phyloP scores from a whole-genome alignment of 306 rosid species.

The Malus orientalis region DNA sequence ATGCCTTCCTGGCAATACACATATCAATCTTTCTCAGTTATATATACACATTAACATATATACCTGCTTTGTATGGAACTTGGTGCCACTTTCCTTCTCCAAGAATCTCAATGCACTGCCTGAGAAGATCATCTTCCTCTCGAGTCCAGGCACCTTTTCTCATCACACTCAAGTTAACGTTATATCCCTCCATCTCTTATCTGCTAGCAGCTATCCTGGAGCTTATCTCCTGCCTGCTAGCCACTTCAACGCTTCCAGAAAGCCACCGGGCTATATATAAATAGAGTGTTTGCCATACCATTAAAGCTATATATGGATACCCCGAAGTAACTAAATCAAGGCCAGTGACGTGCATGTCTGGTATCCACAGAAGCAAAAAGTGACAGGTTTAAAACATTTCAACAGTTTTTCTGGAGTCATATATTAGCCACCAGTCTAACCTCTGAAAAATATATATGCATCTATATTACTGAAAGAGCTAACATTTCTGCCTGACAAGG shows the following conservation, averaged over 20 bases:
- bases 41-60: not conserved
- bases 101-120: constrained; percentile 2
- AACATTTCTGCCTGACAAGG: not conserved
- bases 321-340: no score
- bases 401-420: not conserved
- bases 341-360: not conserved
- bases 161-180: not conserved
- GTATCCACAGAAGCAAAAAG: not conserved
- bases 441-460: no score
- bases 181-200: not conserved
- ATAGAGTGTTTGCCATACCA: not conserved
- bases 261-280: not conserved
- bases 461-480: not conserved
- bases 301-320: no score
- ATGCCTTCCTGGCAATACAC: not conserved
- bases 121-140: constrained; percentile 19
- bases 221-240: not conserved
- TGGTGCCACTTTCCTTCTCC: constrained; percentile 26
- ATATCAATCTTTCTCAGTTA: not conserved
- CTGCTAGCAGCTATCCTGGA: not conserved
- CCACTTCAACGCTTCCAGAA: not conserved
- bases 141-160: constrained; percentile 24
- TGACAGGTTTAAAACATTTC: not conserved
- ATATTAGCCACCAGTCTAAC: not conserved
- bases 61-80: constrained; percentile 18